Evolutionary conservation across 768 basidiomycete species (phyloP), one percentile per base, ranked within the genome.

Genomic region (Boletus edulis): DNA sequence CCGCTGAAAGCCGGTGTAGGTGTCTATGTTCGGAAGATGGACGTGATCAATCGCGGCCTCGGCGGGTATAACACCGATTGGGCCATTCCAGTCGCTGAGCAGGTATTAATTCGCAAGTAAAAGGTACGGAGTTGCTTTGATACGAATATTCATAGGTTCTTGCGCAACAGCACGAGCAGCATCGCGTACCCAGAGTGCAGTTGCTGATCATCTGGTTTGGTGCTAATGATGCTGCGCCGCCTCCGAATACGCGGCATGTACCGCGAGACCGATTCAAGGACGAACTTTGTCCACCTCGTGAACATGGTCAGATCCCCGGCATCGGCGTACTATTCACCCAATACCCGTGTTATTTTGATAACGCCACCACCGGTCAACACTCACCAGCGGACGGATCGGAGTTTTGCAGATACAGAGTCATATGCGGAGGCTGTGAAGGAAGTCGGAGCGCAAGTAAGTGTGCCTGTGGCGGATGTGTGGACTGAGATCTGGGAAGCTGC

Each of bases 121-220:
- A 13, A 11, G 4, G n/a, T 14, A 18, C 17, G 39, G 2, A 27
- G 9, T 39, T 29, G 40, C 29, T 18, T 17, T 44, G 18, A 49
- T 15, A 31, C 35, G 9, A 5, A 48, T 12, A 15, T 37, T 2
- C 24, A 7, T 60, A 91, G 87, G 76, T 82, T 58, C 74, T 93
- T 50, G 82, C 85, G 14, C 81, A 77, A 55, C 76, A 71, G 59
- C 62, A 75, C 7, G 78, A 79, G 52, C 77, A 74, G 51, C 62
- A 68, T 20, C 71, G 78, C 49, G 74, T 76, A 37, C 85, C 88
- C 9, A 81, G 77, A 43, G 77, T 94, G 35, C 82, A 81, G 40
- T 69, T 95, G n/a, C 75, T 95, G 55, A 83, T 83, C 7, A 84
- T 96, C 64, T 97, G 92, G 92, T 90, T 91, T 56, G 94, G 94